Percentiles rank a stretch among this genome's conserved stretches.
phyloP scores from a whole-genome alignment of 2,329 filamentous ascomycete species.

The Akanthomyces muscarius region DNA sequence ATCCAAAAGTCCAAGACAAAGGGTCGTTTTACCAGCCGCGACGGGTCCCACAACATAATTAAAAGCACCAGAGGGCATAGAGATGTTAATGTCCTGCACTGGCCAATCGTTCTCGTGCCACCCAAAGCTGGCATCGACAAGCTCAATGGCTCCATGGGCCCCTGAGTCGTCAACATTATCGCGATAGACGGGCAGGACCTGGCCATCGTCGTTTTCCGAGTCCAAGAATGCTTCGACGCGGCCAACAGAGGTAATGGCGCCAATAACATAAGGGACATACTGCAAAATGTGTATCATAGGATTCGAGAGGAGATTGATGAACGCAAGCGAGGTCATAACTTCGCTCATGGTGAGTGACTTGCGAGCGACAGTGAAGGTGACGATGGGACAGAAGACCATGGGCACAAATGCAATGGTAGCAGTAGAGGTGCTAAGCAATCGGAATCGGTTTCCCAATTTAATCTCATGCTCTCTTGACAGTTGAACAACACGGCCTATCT shows the following conservation, averaged over 20 bases:
- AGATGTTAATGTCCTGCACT: not conserved
- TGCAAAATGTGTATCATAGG: constrained; percentile 22
- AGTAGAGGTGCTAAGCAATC: constrained; percentile 23
- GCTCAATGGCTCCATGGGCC: not conserved
- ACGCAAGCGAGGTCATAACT: constrained; percentile 30
- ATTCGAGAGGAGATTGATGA: constrained; percentile 25
- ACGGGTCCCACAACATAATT: constrained; percentile 25
- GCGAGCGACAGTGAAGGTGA: constrained; percentile 27
- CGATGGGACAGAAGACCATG: constrained; percentile 30
- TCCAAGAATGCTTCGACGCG: constrained; percentile 1
- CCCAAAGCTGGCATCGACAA: constrained; percentile 1
- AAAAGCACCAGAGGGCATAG: not conserved
- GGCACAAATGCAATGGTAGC: constrained; percentile 30
- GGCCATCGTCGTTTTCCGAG: constrained; percentile 5
- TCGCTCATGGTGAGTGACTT: constrained; percentile 23
- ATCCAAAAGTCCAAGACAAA: constrained; percentile 7
- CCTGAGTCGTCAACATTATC: not conserved
- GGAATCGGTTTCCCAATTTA: constrained; percentile 20
- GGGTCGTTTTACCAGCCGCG: constrained; percentile 29
- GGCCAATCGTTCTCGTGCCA: not conserved
- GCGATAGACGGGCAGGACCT: not conserved
- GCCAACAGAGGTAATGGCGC: constrained; percentile 1
- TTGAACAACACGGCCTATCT: constrained; percentile 14
- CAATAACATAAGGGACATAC: not conserved
- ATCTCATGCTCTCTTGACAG: constrained; percentile 23